Conservation (phyloP, 2,329 filamentous ascomycete genomes). For the Celoporthe dispersa region DNA sequence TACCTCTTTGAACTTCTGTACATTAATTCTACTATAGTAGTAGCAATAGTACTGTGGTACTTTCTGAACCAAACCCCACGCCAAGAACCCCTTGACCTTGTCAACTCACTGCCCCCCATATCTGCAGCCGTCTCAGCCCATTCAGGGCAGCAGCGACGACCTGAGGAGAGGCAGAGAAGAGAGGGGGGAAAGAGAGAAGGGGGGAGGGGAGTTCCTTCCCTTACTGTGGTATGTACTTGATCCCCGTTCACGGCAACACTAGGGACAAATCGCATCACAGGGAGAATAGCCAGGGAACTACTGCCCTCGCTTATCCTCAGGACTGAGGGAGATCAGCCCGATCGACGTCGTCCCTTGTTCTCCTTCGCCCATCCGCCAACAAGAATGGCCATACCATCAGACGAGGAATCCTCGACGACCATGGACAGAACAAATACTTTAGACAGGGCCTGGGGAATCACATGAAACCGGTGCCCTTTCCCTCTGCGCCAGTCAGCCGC, state of each 20-base stretch:
- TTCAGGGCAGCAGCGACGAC: conserved; percentile 3
- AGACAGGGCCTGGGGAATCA: conserved; percentile 5
- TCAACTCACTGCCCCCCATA: not conserved
- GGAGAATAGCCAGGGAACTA: not conserved
- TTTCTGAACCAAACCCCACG: conserved; percentile 2
- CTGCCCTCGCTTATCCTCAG: conserved; percentile 22
- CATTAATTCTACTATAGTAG: not conserved
- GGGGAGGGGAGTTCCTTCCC: not conserved
- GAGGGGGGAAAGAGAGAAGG: too few species aligned
- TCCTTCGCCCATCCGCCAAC: not conserved
- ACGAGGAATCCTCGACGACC: not conserved
- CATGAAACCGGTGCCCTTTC: conserved; percentile 24
- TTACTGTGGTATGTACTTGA: not conserved
- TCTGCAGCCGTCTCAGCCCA: conserved; percentile 5
- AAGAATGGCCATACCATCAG: not conserved
- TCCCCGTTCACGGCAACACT: conserved; percentile 12
- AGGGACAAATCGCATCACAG: conserved; percentile 24
- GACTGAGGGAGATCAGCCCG: conserved; percentile 26
- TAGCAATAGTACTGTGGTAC: not conserved
- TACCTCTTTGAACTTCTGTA: not conserved
- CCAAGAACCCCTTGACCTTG: conserved; percentile 6
- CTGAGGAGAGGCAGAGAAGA: not conserved
- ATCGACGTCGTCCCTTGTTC: conserved; percentile 24
- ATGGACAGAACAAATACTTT: not conserved
- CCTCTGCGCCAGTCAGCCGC: conserved; percentile 13